Evolutionary conservation across 352 stramenopile genomes (phyloP).

Genomic region (Phytophthora tubulina): DNA sequence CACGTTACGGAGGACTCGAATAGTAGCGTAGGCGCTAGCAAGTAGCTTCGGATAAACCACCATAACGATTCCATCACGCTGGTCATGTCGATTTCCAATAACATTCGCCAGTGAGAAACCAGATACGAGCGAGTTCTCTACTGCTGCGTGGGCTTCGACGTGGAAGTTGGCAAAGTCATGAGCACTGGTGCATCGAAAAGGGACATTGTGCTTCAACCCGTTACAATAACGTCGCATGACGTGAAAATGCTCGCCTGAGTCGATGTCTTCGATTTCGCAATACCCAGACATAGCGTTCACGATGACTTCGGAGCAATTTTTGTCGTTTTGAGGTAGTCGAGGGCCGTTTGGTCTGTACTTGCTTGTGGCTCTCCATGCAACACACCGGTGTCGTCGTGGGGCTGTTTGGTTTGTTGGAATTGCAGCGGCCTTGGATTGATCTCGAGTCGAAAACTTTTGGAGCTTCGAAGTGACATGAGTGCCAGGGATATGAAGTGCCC

Average conservation of each 20-base stretch:
- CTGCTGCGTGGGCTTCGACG: conserved; percentile 11
- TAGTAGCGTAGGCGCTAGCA: conserved; percentile 37
- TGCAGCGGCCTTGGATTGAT: neutral
- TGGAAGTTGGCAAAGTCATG: conserved; percentile 43
- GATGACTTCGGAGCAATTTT: conserved; percentile 13
- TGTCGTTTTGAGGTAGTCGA: conserved; percentile 14
- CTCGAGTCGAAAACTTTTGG: conserved; percentile 1
- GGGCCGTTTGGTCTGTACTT: conserved; percentile 20
- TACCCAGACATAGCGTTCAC: conserved; percentile 40
- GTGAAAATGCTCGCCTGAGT: conserved; percentile 31
- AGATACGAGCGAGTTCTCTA: conserved; percentile 1
- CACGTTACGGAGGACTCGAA: conserved; percentile 41
- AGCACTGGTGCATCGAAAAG: conserved; percentile 49
- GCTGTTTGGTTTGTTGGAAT: neutral
- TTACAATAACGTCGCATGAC: conserved; percentile 37
- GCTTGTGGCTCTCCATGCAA: conserved; percentile 28
- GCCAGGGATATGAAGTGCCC: neutral
- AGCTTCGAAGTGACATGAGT: neutral
- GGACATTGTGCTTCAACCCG: conserved; percentile 18
- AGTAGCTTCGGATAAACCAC: conserved; percentile 54
- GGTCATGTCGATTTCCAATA: neutral
- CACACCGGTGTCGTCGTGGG: neutral
- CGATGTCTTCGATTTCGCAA: conserved; percentile 30
- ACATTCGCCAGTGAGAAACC: conserved; percentile 18
- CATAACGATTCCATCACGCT: conserved; percentile 47